phyloP scores from a whole-genome alignment of 1,139 yeast genomes.

The Lodderomyces elongisporus region DNA sequence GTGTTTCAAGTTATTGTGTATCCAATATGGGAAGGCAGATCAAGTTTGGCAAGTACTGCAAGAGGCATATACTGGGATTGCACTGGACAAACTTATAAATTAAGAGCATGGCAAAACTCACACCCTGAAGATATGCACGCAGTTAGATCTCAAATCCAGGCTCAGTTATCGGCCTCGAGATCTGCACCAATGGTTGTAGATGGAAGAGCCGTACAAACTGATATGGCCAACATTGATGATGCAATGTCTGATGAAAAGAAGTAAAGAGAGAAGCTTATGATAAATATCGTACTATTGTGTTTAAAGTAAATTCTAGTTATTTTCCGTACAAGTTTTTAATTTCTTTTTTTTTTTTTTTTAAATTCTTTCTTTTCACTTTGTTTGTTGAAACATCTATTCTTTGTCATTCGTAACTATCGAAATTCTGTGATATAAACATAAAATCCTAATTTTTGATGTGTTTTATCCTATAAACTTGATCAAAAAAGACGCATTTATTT shows the following conservation, averaged over 20 bases:
- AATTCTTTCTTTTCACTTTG: too few relatives aligned
- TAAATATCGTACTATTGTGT: too few relatives aligned
- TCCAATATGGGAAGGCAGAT: constrained; percentile 66
- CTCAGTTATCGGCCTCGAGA: constrained; percentile 26
- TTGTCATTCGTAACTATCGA: too few relatives aligned
- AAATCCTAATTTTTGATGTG: too few relatives aligned
- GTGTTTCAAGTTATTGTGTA: constrained; percentile 52
- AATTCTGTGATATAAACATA: too few relatives aligned
- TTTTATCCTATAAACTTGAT: too few relatives aligned
- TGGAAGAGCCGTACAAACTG: constrained; percentile 22
- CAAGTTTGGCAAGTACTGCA: constrained; percentile 53
- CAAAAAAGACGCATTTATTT: too few relatives aligned
- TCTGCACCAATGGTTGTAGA: constrained; percentile 24
- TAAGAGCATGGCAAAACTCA: constrained; percentile 64
- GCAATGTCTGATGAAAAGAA: constrained; percentile 21
- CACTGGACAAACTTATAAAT: constrained; percentile 67
- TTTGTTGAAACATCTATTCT: too few relatives aligned
- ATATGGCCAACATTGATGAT: constrained; percentile 23
- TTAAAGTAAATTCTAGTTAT: too few relatives aligned
- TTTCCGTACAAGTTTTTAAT: too few relatives aligned
- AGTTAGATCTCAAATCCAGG: constrained; percentile 53
- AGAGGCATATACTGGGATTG: constrained; percentile 84
- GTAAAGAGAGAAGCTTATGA: too few relatives aligned
- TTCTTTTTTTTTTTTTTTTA: too few relatives aligned
- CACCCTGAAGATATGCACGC: constrained; percentile 70